A percentile compares a stretch with the other conserved stretches of the same genome.
These are phyloP conservation scores for Talaromyces stipitatus DNA, from an alignment of 495 filamentous ascomycete genomes.

Conservation along the genomic window DNA sequence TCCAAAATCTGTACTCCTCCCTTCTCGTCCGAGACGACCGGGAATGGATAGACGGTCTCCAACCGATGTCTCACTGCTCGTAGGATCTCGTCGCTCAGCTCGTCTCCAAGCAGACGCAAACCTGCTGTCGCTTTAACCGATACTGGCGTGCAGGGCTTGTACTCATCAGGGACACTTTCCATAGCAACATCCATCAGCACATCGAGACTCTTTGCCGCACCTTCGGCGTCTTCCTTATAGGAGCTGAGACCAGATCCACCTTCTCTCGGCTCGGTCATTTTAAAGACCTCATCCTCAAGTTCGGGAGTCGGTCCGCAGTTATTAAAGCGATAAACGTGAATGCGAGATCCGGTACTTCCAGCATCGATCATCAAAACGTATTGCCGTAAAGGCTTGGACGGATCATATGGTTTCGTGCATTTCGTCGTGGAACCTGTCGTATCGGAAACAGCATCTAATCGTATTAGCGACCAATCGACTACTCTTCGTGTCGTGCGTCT, in stretches of 20 bases:
- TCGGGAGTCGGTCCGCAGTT: slow-evolving; percentile 96
- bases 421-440: slow-evolving; percentile 28
- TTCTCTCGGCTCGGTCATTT: slow-evolving; percentile 73
- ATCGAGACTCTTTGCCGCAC: slow-evolving; percentile 84
- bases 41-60: slow-evolving; percentile 90
- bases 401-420: slow-evolving; percentile 75
- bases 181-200: slow-evolving; percentile 78
- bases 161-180: slow-evolving; percentile 71
- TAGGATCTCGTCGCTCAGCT: slow-evolving; percentile 75
- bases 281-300: slow-evolving; percentile 83
- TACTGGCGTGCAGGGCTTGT: slow-evolving; percentile 81
- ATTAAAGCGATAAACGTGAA: slow-evolving; percentile 98
- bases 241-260: slow-evolving; percentile 80
- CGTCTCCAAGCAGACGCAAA: slow-evolving; percentile 73
- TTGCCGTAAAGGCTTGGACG: slow-evolving; percentile 86
- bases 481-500: slow-evolving; percentile 3
- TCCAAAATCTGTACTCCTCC: slow-evolving; percentile 94
- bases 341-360: slow-evolving; percentile 92
- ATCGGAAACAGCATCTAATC: neutral
- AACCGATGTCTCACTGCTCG: slow-evolving; percentile 75
- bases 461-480: neutral
- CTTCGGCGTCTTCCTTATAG: slow-evolving; percentile 75
- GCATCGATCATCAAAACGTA: slow-evolving; percentile 99
- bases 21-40: slow-evolving; percentile 75
- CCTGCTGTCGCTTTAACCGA: slow-evolving; percentile 97